A percentile compares a stretch with the other conserved stretches of the same genome.
Evolutionary conservation across 805 yeast genomes (phyloP).

Genomic region (Ogataea ganodermae): DNA sequence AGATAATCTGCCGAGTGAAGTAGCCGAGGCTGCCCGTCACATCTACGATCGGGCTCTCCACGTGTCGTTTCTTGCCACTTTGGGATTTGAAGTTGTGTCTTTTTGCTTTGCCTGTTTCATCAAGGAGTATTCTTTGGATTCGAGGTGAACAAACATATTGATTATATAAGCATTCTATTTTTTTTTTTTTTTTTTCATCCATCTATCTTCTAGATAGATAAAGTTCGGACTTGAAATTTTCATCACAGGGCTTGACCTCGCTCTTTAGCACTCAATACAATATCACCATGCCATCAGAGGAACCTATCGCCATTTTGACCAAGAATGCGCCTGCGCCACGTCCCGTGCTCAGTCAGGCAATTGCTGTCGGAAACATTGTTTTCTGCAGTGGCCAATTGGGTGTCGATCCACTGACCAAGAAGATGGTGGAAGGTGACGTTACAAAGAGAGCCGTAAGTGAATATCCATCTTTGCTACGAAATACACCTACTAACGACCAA

Average conservation of each 20-base stretch:
- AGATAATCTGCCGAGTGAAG: neutral
- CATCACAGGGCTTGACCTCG: neutral
- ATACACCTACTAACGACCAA: neutral
- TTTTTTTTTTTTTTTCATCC: neutral
- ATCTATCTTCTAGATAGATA: neutral
- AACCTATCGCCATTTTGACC: neutral
- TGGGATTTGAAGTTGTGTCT: neutral
- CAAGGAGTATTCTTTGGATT: neutral
- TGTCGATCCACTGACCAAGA: slow-evolving; percentile 1
- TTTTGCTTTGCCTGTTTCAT: neutral
- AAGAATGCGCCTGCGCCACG: slow-evolving; percentile 5
- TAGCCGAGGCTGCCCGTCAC: neutral
- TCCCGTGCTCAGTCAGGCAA: slow-evolving; percentile 6
- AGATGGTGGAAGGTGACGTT: slow-evolving; percentile 6
- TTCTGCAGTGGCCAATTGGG: slow-evolving; percentile 7
- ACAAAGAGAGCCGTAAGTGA: slow-evolving; percentile 4
- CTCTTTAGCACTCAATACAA: neutral
- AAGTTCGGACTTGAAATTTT: neutral
- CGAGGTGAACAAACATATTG: neutral
- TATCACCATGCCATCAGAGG: neutral
- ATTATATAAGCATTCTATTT: neutral
- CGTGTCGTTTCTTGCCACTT: neutral
- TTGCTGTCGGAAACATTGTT: slow-evolving; percentile 1
- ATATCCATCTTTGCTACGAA: neutral
- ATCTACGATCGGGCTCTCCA: neutral